Evolutionary conservation across 331 rosid genomes (phyloP).

Genomic region (Acacia concinna): DNA sequence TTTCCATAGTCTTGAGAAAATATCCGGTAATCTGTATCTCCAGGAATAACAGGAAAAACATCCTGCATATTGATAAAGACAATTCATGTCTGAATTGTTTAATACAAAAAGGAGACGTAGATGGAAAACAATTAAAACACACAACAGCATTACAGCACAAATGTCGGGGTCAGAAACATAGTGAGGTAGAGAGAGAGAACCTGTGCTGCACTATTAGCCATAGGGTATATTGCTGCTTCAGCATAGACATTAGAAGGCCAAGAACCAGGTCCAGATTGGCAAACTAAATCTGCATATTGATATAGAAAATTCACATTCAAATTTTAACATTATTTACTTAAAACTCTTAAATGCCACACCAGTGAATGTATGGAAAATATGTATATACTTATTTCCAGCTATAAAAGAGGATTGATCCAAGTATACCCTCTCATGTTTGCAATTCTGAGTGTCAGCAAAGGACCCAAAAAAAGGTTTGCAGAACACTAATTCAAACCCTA

Average conservation of each 20-base stretch:
- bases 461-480: neutral
- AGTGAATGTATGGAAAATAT: neutral
- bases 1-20: conserved; percentile 89
- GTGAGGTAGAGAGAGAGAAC: conserved; percentile 39
- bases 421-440: neutral
- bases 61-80: conserved; percentile 64
- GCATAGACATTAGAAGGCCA: conserved; percentile 93
- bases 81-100: conserved; percentile 25
- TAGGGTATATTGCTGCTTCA: conserved; percentile 86
- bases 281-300: conserved; percentile 70
- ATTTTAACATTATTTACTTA: conserved; percentile 31
- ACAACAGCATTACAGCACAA: neutral
- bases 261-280: conserved; percentile 97
- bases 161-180: neutral
- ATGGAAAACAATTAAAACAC: neutral
- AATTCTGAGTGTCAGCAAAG: neutral
- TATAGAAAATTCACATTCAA: neutral
- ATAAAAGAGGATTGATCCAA: neutral
- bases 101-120: conserved; percentile 5
- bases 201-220: conserved; percentile 99
- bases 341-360: conserved; percentile 11
- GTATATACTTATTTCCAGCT: conserved; percentile 17
- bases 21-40: conserved; percentile 96
- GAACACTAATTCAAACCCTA: neutral
- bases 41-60: conserved; percentile 93